Percentiles rank a stretch among this genome's conserved stretches.
Conservation (phyloP, 2,329 filamentous ascomycete genomes). For the Metarhizium album region DNA sequence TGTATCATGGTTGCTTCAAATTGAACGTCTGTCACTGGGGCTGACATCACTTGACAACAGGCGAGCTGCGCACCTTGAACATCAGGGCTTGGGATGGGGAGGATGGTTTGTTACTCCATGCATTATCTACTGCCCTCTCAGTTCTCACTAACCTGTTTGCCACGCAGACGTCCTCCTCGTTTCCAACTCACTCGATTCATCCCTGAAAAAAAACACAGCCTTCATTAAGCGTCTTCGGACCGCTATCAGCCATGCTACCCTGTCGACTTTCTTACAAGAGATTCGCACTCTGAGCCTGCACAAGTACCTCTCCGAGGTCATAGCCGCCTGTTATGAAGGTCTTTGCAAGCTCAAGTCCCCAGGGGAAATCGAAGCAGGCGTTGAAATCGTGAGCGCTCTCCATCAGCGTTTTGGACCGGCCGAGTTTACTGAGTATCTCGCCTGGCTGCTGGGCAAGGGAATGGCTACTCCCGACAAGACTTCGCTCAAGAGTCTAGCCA, state of each 20-base stretch:
- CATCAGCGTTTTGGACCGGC: slow-evolving; percentile 87
- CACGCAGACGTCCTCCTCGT: slow-evolving; percentile 63
- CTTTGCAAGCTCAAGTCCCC: slow-evolving; percentile 84
- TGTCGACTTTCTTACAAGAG: slow-evolving; percentile 78
- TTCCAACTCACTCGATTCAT: slow-evolving; percentile 76
- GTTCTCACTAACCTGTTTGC: neutral
- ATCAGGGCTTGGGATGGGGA: slow-evolving; percentile 81
- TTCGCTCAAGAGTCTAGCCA: slow-evolving; percentile 63
- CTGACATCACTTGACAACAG: slow-evolving; percentile 34
- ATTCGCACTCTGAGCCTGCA: slow-evolving; percentile 83
- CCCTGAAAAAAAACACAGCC: slow-evolving; percentile 94
- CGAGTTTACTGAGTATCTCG: slow-evolving; percentile 85
- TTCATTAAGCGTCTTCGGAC: slow-evolving; percentile 96
- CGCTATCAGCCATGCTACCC: slow-evolving; percentile 68
- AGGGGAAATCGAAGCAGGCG: slow-evolving; percentile 81
- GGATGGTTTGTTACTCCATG: slow-evolving; percentile 47
- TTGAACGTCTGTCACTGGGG: neutral
- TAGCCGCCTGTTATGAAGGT: slow-evolving; percentile 90
- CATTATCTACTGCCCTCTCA: neutral
- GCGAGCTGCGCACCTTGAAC: slow-evolving; percentile 85
- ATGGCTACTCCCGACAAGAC: slow-evolving; percentile 85
- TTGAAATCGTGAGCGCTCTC: slow-evolving; percentile 88
- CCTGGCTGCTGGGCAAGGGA: slow-evolving; percentile 85
- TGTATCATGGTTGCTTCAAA: slow-evolving; percentile 15
- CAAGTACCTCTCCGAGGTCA: slow-evolving; percentile 95